Evolutionary conservation across 257 asterid genomes (phyloP), one percentile per base, ranked within the genome.

Genomic region (Ophiorrhiza pumila): DNA sequence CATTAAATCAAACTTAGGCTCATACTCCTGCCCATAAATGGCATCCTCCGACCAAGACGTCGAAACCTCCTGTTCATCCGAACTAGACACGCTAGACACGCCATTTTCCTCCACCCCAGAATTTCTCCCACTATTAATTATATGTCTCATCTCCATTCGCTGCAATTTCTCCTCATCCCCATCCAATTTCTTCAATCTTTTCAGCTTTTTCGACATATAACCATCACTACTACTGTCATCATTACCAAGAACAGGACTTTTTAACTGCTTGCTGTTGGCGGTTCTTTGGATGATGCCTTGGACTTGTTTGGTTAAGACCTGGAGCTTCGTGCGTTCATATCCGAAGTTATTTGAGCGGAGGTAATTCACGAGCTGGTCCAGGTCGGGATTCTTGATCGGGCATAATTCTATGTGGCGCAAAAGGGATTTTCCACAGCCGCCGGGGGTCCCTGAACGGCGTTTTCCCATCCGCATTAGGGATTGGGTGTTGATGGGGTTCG

Each of bases 1-100:
- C 88, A 84, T 85, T 76, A 94, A 79, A 77, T 94, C 98, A 25
- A 84, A 79, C 68, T 83, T 85, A 0, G 95, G 90, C 79, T 87
- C 91, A 41, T 74, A 74, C 69, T 83, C 83, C 82, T 89, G 87
- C 27, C 75, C 93, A 23, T 80, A 88, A 35, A 89, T 70, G 43
- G 87, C 85, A 73, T 89, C 98, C 4, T 29, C 87, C 2, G 91
- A 85, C 1, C 85, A 85, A 0, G 93, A 88, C 0, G 87, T 79
- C 35, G 92, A 84, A 29, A 62, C 79, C 80, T 82, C 87, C 73
- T 81, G 84, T 7, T 74, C 89, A 17, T 27, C 78, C 27, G 37
- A 45, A 25, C 29, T 39, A 0, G 76, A 74, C 20, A 55, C 73
- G 32, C 52, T 60, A 52, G 71, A 39, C 15, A 64, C 72, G 49